phyloP scores from a whole-genome alignment of 116 monocot species.

The Zostera marina region DNA sequence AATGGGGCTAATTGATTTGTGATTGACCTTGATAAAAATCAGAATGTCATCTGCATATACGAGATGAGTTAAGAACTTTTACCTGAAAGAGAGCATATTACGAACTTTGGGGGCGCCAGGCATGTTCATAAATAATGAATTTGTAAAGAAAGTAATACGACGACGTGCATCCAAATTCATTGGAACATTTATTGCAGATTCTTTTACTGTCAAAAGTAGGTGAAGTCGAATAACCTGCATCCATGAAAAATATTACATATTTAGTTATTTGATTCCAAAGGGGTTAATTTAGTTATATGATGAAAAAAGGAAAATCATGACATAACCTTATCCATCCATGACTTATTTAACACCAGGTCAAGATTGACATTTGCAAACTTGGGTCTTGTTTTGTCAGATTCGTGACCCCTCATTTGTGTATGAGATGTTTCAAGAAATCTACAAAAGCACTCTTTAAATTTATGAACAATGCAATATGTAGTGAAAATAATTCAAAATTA shows the following conservation, averaged over 20 bases:
- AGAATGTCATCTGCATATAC: no score
- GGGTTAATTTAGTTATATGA: background rate
- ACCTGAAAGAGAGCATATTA: constrained; percentile 94
- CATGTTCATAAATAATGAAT: constrained; percentile 94
- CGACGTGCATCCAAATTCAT: constrained; percentile 87
- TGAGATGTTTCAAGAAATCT: constrained; percentile 17
- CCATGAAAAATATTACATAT: background rate
- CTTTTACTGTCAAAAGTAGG: constrained; percentile 64
- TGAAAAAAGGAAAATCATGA: background rate
- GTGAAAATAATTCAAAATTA: no score
- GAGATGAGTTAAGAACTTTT: background rate
- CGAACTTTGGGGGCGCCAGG: constrained; percentile 75
- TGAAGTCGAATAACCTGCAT: constrained; percentile 68
- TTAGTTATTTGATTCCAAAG: background rate
- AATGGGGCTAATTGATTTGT: no score
- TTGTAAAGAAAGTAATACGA: constrained; percentile 91
- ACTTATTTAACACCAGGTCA: constrained; percentile 18
- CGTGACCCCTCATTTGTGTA: constrained; percentile 8
- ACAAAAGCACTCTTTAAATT: background rate
- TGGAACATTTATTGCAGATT: constrained; percentile 94
- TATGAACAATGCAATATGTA: no score
- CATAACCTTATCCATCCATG: constrained; percentile 76
- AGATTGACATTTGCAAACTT: constrained; percentile 58
- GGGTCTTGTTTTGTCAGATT: constrained; percentile 13
- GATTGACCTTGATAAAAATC: no score